Base-by-base conservation (phyloP, 257 asterid genomes). In the Forsythia suspensa region DNA sequence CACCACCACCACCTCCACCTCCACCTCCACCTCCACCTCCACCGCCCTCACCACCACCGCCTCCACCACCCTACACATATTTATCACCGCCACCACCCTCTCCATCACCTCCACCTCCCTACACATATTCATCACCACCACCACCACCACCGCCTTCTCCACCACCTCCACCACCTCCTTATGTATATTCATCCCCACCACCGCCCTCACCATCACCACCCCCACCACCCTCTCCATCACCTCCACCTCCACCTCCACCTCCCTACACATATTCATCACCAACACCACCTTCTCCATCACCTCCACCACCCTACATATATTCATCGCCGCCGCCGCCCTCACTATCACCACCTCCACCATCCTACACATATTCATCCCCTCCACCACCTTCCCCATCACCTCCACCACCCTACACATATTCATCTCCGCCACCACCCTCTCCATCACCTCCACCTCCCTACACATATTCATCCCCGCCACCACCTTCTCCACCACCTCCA, bases 291-390 rank as follows among this genome's bases (percentile, higher is more conserved):
- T 46, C 85, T 15, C 39, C 73, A 36, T 44, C 85, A 9, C 72
- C 88, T 5, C 75, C 79, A 0, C 89, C 92, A 12, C 90, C 89
- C 0, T 74, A 75, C 13, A 70, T 67, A 0, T 68, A 78, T 21
- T 24, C 86, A 8, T 80, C 90, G 0, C 88, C 92, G 0, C 90
- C 90, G 0, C 90, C 89, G 1, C 90, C 88, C n/a, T n/a, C n/a
- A 0, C 74, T 87, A 5, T 78, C 86, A 2, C 72, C 90, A 0
- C 85, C 91, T 0, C 83, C 89, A 0, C 89, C 91, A 24, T 44
- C 80, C 0, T 46, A 41, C 9, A 40, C 34, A 29, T 74, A 72
- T 13, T 24, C 85, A 66, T 71, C 82, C 15, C 83, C 87, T 3
- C 82, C 89, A 4, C 85, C 88, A 11, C 88, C 90, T 0, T 77